phyloP scores from a whole-genome alignment of 345 rosid genomes.

The Linum trigynum region DNA sequence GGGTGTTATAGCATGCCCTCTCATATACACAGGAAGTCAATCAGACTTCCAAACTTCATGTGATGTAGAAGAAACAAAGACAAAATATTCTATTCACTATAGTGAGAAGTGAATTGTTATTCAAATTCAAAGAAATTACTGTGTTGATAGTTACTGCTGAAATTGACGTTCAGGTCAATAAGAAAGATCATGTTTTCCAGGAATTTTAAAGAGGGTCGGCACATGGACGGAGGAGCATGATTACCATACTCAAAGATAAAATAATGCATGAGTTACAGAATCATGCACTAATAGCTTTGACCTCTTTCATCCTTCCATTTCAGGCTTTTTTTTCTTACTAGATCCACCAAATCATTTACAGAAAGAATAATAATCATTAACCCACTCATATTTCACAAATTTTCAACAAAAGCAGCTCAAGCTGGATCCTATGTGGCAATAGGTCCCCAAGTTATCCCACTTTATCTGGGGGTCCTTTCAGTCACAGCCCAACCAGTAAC shows the following conservation, averaged over 20 bases:
- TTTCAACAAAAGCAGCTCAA: not conserved
- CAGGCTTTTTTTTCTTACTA: not conserved
- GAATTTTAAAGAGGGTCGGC: not conserved
- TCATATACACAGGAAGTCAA: too few species aligned
- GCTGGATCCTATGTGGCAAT: constrained; percentile 3
- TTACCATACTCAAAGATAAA: not conserved
- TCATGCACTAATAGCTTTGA: not conserved
- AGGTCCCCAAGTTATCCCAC: not conserved
- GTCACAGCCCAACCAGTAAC: not conserved
- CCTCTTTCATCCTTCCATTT: not conserved
- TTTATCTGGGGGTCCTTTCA: not conserved
- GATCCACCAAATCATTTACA: not conserved
- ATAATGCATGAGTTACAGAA: not conserved
- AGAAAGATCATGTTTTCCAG: not conserved
- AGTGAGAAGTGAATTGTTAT: not conserved
- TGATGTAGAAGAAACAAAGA: too few species aligned
- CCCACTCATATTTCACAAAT: not conserved
- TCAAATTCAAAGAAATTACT: not conserved
- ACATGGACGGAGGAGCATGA: not conserved
- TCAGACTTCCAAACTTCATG: too few species aligned
- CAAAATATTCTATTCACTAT: too few species aligned
- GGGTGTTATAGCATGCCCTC: too few species aligned
- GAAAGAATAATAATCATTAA: not conserved
- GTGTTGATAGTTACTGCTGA: not conserved
- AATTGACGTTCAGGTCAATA: not conserved